These are phyloP conservation scores for Kurtzmaniella quercitrusa DNA, from an alignment of 1,139 yeast species.

Conservation along the genomic window DNA sequence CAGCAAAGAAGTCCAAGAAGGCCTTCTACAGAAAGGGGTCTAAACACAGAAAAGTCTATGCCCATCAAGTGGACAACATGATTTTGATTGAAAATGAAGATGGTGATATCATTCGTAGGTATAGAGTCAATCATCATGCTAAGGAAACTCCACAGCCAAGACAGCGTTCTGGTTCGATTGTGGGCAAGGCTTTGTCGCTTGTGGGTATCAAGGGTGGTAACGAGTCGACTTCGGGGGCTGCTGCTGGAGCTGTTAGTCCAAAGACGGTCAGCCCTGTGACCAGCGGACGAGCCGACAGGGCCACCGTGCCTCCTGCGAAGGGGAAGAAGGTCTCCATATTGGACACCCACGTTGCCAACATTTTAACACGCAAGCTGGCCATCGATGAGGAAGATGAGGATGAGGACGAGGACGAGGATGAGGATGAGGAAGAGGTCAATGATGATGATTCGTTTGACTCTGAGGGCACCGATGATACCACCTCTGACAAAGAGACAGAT, in stretches of 20 bases:
- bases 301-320: constrained; percentile 2
- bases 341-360: constrained; percentile 23
- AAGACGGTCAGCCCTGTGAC: not conserved
- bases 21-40: constrained; percentile 29
- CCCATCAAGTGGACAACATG: constrained; percentile 57
- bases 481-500: constrained; percentile 50
- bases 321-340: constrained; percentile 9
- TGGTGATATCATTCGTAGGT: constrained; percentile 86
- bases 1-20: constrained; percentile 9
- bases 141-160: constrained; percentile 10
- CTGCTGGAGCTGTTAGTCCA: not conserved
- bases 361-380: constrained; percentile 13
- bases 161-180: constrained; percentile 30
- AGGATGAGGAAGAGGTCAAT: constrained; percentile 11
- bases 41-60: constrained; percentile 33
- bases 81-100: constrained; percentile 85
- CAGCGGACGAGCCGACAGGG: constrained; percentile 9
- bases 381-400: constrained; percentile 12
- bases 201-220: constrained; percentile 43
- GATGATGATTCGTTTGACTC: constrained; percentile 15
- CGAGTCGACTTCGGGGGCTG: constrained; percentile 4
- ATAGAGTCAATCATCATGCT: constrained; percentile 59
- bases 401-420: constrained; percentile 14
- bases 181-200: constrained; percentile 43
- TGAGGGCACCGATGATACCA: constrained; percentile 22